These are phyloP conservation scores for Crucihimalaya himalaica DNA, from an alignment of 345 rosid species.

Conservation along the genomic window DNA sequence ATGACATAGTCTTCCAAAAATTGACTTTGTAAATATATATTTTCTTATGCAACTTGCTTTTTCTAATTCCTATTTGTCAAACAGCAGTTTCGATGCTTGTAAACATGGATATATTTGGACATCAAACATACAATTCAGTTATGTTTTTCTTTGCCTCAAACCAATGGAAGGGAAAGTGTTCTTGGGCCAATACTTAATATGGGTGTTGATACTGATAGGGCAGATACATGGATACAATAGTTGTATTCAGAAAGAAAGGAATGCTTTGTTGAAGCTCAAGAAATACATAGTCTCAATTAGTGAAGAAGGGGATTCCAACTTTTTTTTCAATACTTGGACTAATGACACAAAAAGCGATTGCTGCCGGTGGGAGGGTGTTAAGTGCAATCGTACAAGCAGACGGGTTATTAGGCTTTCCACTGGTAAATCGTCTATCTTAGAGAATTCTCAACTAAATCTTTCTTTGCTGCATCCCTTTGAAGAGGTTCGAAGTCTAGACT, in stretches of 20 bases:
- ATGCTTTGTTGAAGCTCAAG: constrained; percentile 19
- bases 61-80: neutral
- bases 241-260: constrained; percentile 2
- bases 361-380: neutral
- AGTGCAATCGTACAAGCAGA: neutral
- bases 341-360: constrained; percentile 18
- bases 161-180: constrained; percentile 2
- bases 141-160: no score
- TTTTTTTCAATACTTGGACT: constrained; percentile 5
- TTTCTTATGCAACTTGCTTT: neutral
- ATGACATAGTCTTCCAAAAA: neutral
- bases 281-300: neutral
- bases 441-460: neutral
- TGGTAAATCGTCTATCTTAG: neutral
- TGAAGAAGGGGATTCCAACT: neutral
- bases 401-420: neutral
- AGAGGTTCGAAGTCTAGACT: neutral
- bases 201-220: neutral
- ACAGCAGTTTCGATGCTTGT: neutral
- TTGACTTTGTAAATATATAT: neutral
- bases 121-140: no score
- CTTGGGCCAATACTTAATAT: neutral
- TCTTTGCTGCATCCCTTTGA: constrained; percentile 3
- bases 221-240: neutral
- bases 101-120: neutral